Evolutionary conservation across 306 rosid genomes (phyloP), one percentile per base, ranked within the genome.

Genomic region (Cucurbita pepo): DNA sequence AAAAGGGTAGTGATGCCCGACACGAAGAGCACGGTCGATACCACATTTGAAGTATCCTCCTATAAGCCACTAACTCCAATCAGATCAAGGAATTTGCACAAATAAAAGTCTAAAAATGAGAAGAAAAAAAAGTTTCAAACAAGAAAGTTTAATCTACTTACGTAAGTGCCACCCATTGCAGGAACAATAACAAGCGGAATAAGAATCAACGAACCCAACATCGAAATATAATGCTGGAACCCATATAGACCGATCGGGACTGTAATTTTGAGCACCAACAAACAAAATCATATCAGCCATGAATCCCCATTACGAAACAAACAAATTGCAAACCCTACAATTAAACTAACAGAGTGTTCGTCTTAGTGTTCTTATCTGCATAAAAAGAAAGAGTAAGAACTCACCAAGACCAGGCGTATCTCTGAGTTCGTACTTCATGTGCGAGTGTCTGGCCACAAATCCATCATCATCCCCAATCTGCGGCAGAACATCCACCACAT

Each of bases 101-200:
- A 72, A 73, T 69, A 56, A 22, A 56, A 22, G 36, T 56, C 52
- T 55, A 40, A 63, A 37, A 1, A 63, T 0, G 56, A 10, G 10
- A 10, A 21, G 3, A 10, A 30, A 45, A 76, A 22, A n/a, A 50
- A 50, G 38, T 58, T 48, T 8, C 22, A 73, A 62, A 69, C 4
- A 8, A 8, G 36, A 44, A 21, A 37, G 1, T 55, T 21, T 19
- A 66, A 74, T 65, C 15, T 74, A 88, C 99, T 91, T 85, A 95
- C 99, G 40, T 86, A 79, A 83, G 85, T 80, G 73, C 99, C 99
- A 80, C 99, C 99, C 99, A 95, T 95, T n/a, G 99, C 97, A 10
- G 99, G 97, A 79, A 88, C 99, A 36, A 91, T 86, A 63, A 91
- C 91, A 48, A 95, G 97, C 34, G 99, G 99, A 66, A 88, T 77